These are phyloP conservation scores for Petunia secreta DNA, from an alignment of 257 asterid genomes.

Conservation along the genomic window DNA sequence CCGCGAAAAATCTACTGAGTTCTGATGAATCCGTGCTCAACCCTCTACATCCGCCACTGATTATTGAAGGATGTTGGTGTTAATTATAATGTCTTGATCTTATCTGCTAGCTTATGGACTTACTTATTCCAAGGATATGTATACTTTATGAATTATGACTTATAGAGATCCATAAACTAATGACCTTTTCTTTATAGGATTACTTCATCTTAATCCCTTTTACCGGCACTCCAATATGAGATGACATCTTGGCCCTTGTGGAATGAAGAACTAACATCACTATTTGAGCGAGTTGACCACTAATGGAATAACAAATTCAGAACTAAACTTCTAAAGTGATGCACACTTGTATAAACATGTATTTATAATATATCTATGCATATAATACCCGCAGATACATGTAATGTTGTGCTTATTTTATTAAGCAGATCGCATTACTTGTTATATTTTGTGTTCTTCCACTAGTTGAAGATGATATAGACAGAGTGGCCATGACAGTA, in stretches of 20 bases:
- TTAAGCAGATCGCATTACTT: background rate
- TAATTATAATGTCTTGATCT: background rate
- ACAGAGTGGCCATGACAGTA: slow-evolving; percentile 6
- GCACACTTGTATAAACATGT: background rate
- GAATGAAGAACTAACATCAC: background rate
- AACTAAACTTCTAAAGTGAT: background rate
- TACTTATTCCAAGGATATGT: background rate
- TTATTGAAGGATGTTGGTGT: background rate
- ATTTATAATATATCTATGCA: background rate
- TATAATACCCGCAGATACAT: background rate
- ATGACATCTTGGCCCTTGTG: background rate
- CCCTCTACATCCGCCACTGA: too few relatives aligned
- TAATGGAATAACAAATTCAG: background rate
- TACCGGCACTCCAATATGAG: background rate
- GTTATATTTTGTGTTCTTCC: background rate
- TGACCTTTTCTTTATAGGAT: background rate
- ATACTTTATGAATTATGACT: too few relatives aligned
- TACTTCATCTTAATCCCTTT: background rate
- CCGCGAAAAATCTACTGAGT: too few relatives aligned
- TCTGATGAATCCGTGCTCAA: too few relatives aligned
- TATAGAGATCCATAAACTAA: too few relatives aligned
- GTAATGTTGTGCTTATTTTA: background rate
- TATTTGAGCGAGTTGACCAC: background rate
- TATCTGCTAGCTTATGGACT: background rate
- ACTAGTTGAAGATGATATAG: background rate